Conservation (phyloP, 1,284 basidiomycete genomes). For the Uromyces viciae-fabae region DNA sequence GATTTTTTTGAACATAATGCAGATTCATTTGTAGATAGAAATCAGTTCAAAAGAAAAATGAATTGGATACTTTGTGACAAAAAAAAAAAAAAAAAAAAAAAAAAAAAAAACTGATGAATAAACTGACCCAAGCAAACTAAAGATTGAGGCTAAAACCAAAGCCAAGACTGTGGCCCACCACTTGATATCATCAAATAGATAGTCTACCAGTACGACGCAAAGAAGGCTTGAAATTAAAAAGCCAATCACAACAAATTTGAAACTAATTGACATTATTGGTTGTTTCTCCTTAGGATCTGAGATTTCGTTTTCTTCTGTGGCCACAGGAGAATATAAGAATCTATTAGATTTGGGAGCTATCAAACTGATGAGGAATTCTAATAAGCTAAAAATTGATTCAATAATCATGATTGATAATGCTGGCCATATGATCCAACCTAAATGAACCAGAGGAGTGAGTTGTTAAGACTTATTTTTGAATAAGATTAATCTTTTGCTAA, state of each 20-base stretch:
- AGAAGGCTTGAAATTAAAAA: slow-evolving; percentile 30
- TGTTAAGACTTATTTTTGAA: not conserved
- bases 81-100: not conserved
- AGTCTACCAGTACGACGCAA: slow-evolving; percentile 26
- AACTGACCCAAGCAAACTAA: slow-evolving; percentile 44
- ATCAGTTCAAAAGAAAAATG: not conserved
- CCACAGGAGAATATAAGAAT: not conserved
- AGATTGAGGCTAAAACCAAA: slow-evolving; percentile 36
- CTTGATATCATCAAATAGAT: slow-evolving; percentile 32
- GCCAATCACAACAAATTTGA: slow-evolving; percentile 11
- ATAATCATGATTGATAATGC: slow-evolving; percentile 88
- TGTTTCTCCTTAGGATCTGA: not conserved
- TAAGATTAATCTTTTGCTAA: not conserved
- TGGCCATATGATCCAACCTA: slow-evolving; percentile 67
- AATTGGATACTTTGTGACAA: not conserved
- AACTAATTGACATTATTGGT: slow-evolving; percentile 4
- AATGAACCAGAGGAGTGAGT: slow-evolving; percentile 1
- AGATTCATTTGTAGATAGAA: not conserved
- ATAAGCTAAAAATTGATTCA: slow-evolving; percentile 78
- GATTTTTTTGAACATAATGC: not conserved
- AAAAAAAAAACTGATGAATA: not conserved
- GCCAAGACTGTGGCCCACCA: slow-evolving; percentile 44
- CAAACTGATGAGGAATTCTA: slow-evolving; percentile 61
- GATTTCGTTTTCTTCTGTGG: slow-evolving; percentile 5
- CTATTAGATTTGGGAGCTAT: not conserved